Percentiles rank a stretch among this genome's conserved stretches.
These are phyloP conservation scores for Aspergillus melleus DNA, from an alignment of 2,329 filamentous ascomycete species.

Conservation along the genomic window DNA sequence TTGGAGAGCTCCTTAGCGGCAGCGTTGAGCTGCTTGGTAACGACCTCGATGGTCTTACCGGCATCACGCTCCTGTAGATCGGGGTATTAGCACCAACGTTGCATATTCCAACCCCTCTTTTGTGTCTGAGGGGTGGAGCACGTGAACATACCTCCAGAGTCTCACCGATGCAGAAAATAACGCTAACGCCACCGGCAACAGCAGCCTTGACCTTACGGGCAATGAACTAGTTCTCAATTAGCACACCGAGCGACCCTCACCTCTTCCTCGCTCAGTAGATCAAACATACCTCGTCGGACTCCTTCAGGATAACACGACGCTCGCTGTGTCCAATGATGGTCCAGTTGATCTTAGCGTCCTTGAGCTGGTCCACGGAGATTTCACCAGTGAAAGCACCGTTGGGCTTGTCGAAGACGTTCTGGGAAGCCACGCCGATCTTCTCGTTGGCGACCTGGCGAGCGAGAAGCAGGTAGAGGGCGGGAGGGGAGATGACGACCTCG, in stretches of 20 bases:
- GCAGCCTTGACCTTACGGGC: conserved; percentile 94
- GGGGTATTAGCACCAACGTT: background rate
- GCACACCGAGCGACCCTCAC: background rate
- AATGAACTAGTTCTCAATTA: conserved; percentile 57
- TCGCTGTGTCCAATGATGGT: conserved; percentile 92
- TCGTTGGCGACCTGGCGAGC: conserved; percentile 75
- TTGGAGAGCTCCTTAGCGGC: conserved; percentile 66
- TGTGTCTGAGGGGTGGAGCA: conserved; percentile 8
- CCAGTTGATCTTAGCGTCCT: conserved; percentile 87
- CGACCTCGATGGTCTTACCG: conserved; percentile 72
- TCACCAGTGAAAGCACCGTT: conserved; percentile 97
- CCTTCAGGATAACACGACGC: conserved; percentile 83
- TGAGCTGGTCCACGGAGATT: conserved; percentile 87
- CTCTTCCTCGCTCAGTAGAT: too few relatives aligned
- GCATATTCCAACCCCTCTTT: background rate
- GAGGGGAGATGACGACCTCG: conserved; percentile 95
- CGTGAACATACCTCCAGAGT: conserved; percentile 65
- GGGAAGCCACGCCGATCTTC: conserved; percentile 81
- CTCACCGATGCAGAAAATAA: conserved; percentile 98
- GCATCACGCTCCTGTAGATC: conserved; percentile 70
- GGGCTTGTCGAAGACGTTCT: conserved; percentile 97
- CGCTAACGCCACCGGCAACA: conserved; percentile 78
- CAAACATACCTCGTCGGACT: conserved; percentile 66
- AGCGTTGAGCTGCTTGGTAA: conserved; percentile 77
- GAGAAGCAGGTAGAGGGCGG: conserved; percentile 84